Percentiles rank a stretch among this genome's conserved stretches.
Evolutionary conservation across 2,329 filamentous ascomycete species (phyloP).

Genomic region (Aspergillus sp.): DNA sequence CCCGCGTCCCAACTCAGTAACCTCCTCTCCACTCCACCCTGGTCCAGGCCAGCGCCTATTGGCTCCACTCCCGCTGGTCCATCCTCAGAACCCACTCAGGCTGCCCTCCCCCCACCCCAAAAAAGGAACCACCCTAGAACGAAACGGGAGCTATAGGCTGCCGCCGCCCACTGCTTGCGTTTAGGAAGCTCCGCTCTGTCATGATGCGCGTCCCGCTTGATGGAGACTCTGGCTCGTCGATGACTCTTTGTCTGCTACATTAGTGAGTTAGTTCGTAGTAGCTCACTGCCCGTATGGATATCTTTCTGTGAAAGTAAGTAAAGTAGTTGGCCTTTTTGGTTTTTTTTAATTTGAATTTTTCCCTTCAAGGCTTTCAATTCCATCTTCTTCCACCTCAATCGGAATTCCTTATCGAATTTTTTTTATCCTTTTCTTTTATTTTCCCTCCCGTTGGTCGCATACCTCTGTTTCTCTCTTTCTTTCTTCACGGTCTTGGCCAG

Average conservation of each 20-base stretch:
- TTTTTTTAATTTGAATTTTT: no score
- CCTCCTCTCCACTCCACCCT: conserved; percentile 13
- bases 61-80: conserved; percentile 24
- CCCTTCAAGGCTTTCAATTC: neutral
- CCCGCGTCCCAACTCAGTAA: conserved; percentile 15
- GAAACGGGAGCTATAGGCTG: conserved; percentile 16
- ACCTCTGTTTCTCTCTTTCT: neutral
- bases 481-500: neutral
- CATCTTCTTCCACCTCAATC: neutral
- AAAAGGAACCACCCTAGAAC: conserved; percentile 16
- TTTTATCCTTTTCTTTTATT: neutral
- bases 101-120: conserved; percentile 13
- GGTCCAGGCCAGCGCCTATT: conserved; percentile 13
- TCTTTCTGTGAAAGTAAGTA: no score
- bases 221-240: neutral
- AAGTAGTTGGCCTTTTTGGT: no score
- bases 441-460: neutral
- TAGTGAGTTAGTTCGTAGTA: neutral
- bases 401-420: neutral
- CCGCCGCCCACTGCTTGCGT: conserved; percentile 16
- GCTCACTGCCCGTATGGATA: neutral
- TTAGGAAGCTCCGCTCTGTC: conserved; percentile 25
- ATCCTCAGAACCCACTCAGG: conserved; percentile 13
- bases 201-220: conserved; percentile 16
- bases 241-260: conserved; percentile 10